Evolutionary conservation across 2,329 filamentous ascomycete species (phyloP).

Genomic region (Phoma sp.): DNA sequence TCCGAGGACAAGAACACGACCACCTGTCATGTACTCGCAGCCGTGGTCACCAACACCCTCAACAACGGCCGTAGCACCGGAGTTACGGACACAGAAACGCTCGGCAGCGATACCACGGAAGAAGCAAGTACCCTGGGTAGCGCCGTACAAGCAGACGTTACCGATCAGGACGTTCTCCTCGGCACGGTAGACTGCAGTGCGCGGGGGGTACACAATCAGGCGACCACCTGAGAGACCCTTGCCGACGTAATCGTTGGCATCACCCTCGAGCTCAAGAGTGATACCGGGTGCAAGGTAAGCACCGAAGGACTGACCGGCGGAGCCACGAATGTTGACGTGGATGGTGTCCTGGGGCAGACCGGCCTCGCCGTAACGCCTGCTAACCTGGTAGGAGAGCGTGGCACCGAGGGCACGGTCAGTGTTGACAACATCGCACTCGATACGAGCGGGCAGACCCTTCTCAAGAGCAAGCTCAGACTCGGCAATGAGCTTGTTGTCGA

Average conservation of each 20-base stretch:
- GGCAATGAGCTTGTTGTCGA: slow-evolving; percentile 97
- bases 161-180: slow-evolving; percentile 95
- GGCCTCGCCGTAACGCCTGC: slow-evolving; percentile 86
- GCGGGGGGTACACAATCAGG: slow-evolving; percentile 90
- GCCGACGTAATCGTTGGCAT: slow-evolving; percentile 95
- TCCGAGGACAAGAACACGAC: slow-evolving; percentile 85
- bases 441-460: slow-evolving; percentile 89
- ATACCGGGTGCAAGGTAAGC: slow-evolving; percentile 92
- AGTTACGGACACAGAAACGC: slow-evolving; percentile 96
- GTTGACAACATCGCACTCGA: slow-evolving; percentile 96
- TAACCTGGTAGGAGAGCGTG: slow-evolving; percentile 94
- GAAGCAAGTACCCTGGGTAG: slow-evolving; percentile 88
- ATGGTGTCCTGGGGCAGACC: slow-evolving; percentile 92
- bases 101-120: slow-evolving; percentile 97
- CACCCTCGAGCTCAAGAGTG: slow-evolving; percentile 93
- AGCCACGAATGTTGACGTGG: slow-evolving; percentile 95
- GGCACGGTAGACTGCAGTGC: slow-evolving; percentile 89
- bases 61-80: slow-evolving; percentile 92
- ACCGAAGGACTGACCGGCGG: slow-evolving; percentile 95
- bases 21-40: slow-evolving; percentile 99
- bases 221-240: slow-evolving; percentile 95
- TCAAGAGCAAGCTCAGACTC: slow-evolving; percentile 94
- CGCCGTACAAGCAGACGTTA: slow-evolving; percentile 94
- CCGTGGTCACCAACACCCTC: slow-evolving; percentile 96
- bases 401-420: slow-evolving; percentile 94